phyloP scores from a whole-genome alignment of 352 stramenopile genomes.

The Phytopythium aichiense region DNA sequence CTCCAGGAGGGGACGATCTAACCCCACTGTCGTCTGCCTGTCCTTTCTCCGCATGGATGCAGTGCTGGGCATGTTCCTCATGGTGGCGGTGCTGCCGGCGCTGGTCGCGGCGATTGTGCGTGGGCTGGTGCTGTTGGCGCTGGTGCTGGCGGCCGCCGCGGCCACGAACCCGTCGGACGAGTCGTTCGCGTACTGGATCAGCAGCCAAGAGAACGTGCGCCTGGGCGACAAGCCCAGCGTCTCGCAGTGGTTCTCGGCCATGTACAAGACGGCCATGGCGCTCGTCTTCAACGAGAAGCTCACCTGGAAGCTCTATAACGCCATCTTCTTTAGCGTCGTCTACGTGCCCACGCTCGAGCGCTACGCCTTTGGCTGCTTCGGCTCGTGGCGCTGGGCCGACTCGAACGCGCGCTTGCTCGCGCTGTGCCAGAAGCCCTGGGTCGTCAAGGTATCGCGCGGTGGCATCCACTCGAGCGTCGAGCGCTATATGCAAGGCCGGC shows the following conservation, averaged over 20 bases:
- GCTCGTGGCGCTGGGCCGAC: conserved; percentile 74
- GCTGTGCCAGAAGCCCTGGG: conserved; percentile 47
- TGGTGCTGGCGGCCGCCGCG: conserved; percentile 23
- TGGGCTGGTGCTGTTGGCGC: conserved; percentile 23
- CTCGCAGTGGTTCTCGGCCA: conserved; percentile 62
- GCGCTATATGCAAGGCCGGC: conserved; percentile 22
- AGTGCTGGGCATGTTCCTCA: conserved; percentile 75
- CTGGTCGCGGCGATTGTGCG: conserved; percentile 45
- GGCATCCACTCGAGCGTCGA: conserved; percentile 50
- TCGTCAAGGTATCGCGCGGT: conserved; percentile 43
- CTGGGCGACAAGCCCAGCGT: conserved; percentile 32
- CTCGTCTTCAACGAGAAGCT: conserved; percentile 60
- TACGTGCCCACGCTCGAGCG: conserved; percentile 56
- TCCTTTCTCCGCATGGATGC: not conserved
- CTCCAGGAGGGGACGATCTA: not conserved
- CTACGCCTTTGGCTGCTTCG: conserved; percentile 62
- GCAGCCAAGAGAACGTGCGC: conserved; percentile 52
- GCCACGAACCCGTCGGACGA: conserved; percentile 66
- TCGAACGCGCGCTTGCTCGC: conserved; percentile 31
- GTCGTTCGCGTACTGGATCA: conserved; percentile 68
- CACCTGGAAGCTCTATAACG: conserved; percentile 60
- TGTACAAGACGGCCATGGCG: conserved; percentile 67
- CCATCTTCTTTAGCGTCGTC: conserved; percentile 58
- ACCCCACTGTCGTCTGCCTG: not conserved
- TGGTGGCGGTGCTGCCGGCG: conserved; percentile 52